A percentile compares a stretch with the other conserved stretches of the same genome.
phyloP scores from a whole-genome alignment of 805 yeast species.

The Pichia membranifaciens region DNA sequence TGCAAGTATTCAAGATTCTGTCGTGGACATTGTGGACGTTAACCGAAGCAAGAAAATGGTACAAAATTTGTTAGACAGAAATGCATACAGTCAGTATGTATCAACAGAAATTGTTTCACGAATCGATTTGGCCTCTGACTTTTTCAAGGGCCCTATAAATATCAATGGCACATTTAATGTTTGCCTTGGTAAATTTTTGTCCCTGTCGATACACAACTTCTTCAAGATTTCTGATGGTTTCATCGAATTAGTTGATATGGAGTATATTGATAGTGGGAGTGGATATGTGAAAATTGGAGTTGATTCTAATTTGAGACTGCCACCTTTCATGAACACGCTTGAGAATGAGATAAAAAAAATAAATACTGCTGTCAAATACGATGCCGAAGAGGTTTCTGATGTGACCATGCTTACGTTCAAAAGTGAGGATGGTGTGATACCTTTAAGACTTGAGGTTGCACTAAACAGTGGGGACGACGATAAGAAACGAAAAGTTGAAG shows the following conservation, averaged over 20 bases:
- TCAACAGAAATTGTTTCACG: neutral
- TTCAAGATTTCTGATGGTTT: neutral
- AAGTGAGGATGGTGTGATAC: constrained; percentile 1
- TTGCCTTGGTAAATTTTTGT: neutral
- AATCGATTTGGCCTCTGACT: constrained; percentile 2
- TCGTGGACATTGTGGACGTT: constrained; percentile 2
- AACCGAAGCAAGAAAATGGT: neutral
- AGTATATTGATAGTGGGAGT: neutral
- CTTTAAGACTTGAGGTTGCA: neutral
- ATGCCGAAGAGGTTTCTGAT: neutral
- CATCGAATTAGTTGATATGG: neutral
- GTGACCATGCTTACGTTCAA: constrained; percentile 28
- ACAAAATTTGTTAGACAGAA: neutral
- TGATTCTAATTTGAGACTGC: neutral
- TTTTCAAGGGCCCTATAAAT: constrained; percentile 8
- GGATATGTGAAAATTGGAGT: neutral
- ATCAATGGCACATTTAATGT: neutral
- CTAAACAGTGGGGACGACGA: constrained; percentile 6
- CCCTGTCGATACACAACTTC: neutral
- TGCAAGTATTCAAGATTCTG: neutral
- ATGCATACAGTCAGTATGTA: neutral
- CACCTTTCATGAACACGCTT: neutral
- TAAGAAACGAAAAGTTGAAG: constrained; percentile 23
- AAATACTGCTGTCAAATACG: constrained; percentile 3
- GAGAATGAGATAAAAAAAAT: neutral